Evolutionary conservation across 345 rosid genomes (phyloP), one percentile per base, ranked within the genome.

Genomic region (Zanthoxylum bungeanum): DNA sequence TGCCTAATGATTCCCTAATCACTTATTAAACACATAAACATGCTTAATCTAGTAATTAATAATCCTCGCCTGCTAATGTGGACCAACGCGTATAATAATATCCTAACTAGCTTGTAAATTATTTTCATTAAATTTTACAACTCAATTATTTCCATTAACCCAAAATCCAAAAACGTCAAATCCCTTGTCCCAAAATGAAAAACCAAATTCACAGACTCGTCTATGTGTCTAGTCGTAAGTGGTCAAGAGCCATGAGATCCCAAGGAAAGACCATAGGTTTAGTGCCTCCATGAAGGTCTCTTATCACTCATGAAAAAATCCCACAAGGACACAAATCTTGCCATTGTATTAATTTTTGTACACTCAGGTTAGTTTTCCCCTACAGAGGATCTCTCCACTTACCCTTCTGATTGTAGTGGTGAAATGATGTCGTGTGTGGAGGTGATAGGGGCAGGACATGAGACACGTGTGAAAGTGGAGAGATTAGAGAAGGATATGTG

Each of bases 321-420:
- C 57, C 85, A 62, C 31, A 71, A 46, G 14, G 88, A 57, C 65
- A 36, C 86, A 64, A 75, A 87, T 74, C 64, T 85, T 77, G 76
- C 83, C 16, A 97, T 92, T 50, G 91, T 94, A 46, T 90, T 97
- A 60, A 85, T 92, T 70, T 92, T 88, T 72, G 93, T 94, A 46
- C 92, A 94, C 79, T 97, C 98, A 57, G 98, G 98, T 72, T 97
- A 94, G 77, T 92, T 94, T 70, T 75, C 98, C 17, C 97, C 97
- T 47, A 74, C 86, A 0, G 97, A 94, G 75, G 97, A 92, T 66
- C 89, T 94, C 28, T 87, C 97, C 34, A 84, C 95, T 1, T 92
- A 94, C 92, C 98, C 98, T 9, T 92, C 95, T 68, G 97, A 92
- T 82, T 68, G 16, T 9, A 22, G 34, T 36, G 40, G 16, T 2